Evolutionary conservation across 139 green algal species (phyloP).

Genomic region (Micractinium sp.): DNA sequence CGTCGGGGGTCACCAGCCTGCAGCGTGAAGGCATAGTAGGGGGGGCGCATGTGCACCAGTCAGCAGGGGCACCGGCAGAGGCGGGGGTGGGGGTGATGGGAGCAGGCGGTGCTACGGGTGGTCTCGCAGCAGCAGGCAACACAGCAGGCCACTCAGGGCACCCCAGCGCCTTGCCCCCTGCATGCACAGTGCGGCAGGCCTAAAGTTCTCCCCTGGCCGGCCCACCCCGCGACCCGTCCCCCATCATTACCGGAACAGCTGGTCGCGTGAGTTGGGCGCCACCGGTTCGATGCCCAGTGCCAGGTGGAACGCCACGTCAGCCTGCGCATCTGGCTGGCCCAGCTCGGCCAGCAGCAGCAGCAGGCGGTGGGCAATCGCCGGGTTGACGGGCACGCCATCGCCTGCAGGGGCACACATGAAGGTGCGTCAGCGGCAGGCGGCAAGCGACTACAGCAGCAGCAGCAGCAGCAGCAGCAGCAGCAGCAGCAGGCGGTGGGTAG

Average conservation of each 20-base stretch:
- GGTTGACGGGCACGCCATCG: slow-evolving; percentile 58
- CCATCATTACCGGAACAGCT: slow-evolving; percentile 7
- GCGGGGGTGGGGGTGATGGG: no score
- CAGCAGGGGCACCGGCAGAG: no score
- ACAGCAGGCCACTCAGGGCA: no score
- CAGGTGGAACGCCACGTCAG: slow-evolving; percentile 67
- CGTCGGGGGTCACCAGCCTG: slow-evolving; percentile 47
- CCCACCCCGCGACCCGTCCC: neutral
- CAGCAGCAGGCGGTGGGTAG: neutral
- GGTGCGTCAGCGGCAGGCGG: neutral
- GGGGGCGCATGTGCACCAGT: no score
- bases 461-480: neutral
- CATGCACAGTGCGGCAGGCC: no score
- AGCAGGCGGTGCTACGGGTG: no score
- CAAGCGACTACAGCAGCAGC: neutral
- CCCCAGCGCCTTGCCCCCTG: no score
- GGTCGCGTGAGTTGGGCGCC: slow-evolving; percentile 9
- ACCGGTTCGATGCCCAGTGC: slow-evolving; percentile 66
- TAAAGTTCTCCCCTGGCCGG: no score
- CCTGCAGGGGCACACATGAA: slow-evolving; percentile 38
- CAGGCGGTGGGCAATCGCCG: slow-evolving; percentile 67
- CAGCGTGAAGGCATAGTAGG: no score
- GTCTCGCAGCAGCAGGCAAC: no score
- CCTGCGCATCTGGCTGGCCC: slow-evolving; percentile 78
- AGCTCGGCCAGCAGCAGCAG: slow-evolving; percentile 65